These are phyloP conservation scores for Chamaecrista fasciculata DNA, from an alignment of 306 rosid genomes.

Conservation along the genomic window DNA sequence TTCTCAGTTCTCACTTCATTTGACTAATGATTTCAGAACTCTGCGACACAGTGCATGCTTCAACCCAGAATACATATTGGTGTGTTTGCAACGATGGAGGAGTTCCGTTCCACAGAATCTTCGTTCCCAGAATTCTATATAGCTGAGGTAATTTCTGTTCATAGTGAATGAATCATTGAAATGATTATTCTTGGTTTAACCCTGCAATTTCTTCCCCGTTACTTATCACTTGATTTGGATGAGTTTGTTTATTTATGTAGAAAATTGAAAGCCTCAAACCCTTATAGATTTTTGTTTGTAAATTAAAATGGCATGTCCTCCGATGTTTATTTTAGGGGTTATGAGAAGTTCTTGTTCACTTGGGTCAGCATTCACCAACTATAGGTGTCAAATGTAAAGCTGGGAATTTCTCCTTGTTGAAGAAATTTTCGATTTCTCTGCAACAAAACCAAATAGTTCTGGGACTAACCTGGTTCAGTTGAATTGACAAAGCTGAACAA, in stretches of 20 bases:
- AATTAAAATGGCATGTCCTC: not conserved
- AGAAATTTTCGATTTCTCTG: no score
- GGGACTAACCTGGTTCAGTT: no score
- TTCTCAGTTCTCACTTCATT: no score
- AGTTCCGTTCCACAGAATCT: not conserved
- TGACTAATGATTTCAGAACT: no score
- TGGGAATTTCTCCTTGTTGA: no score
- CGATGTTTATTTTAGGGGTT: no score
- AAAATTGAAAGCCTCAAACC: not conserved
- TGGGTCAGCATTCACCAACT: no score
- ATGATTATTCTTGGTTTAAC: not conserved
- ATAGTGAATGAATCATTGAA: not conserved
- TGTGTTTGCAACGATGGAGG: slow-evolving; percentile 9
- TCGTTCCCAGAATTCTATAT: slow-evolving; percentile 11
- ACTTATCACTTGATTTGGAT: not conserved
- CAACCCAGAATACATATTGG: not conserved
- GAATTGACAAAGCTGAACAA: no score
- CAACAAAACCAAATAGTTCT: no score
- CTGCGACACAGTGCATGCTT: not conserved
- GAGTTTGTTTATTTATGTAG: not conserved
- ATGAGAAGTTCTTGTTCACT: no score
- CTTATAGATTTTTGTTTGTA: not conserved
- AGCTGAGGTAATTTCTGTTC: slow-evolving; percentile 33
- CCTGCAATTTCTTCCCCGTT: not conserved
- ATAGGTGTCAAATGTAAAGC: no score